Evolutionary conservation across 805 yeast species (phyloP), one percentile per base, ranked within the genome.

Genomic region (Metschnikowia noctiluminum): DNA sequence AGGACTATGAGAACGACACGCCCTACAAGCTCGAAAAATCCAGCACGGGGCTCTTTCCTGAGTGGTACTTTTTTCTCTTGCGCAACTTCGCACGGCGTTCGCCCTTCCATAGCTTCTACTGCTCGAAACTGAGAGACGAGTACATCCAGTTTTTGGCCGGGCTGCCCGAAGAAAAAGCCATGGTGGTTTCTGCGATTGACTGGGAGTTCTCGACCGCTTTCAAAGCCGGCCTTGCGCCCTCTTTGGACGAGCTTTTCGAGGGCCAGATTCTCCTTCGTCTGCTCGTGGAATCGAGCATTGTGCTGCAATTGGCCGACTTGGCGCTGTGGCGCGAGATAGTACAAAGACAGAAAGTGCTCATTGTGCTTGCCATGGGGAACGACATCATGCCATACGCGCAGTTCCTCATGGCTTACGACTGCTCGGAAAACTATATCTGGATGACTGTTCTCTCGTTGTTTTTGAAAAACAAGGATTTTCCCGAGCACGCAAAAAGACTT

Each of bases 11-110:
- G 10, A n/a, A 8, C 16, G 42, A 34, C 28, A 14, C 43, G 43
- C 47, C 47, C 11, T 44, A 44, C 28, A 38, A 38, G 31, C 14
- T 44, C 15, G 47, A 44, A 34, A 38, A 39, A 34, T 14, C 38
- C 28, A 9, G 4, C 13, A 38, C 47, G n/a, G 47, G 34, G 6
- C 32, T 44, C 10, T 44, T 44, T 15, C 47, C 47, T 2, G 47
- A 44, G 38, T 44, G 47, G 47, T 44, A 44, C 39, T 44, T 44
- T 21, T 26, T 15, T 8, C 42, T 44, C 28, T 11, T 44, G 12
- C 47, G 42, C 21, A 38, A 44, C 26, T 44, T 44, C 28, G 31
- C 43, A 26, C 32, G 26, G 11, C 37, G 38, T 15, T 44, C 47
- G 34, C 34, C 15, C 8, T 44, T 44, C 21, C 47, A 44, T 28